Evolutionary conservation across 169 alveolate genomes (phyloP).

Genomic region (Miamiensis avidus): DNA sequence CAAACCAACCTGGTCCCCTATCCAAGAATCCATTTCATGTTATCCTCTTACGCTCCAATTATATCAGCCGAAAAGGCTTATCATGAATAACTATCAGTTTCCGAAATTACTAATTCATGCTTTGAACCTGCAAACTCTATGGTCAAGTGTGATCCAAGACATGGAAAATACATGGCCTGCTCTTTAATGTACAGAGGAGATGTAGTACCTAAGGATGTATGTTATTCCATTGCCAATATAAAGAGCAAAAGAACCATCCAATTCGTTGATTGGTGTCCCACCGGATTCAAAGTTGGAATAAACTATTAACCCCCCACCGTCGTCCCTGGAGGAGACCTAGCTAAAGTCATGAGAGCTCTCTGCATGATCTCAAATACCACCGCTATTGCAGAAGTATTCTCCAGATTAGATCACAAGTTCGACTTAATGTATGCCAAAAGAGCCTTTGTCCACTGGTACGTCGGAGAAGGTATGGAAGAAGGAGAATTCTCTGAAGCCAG

Average conservation of each 20-base stretch:
- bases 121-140: constrained; percentile 74
- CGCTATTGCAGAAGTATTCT: constrained; percentile 67
- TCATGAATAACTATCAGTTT: constrained; percentile 61
- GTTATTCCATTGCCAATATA: constrained; percentile 98
- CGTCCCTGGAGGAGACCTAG: constrained; percentile 51
- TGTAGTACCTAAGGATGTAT: constrained; percentile 93
- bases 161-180: constrained; percentile 78
- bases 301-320: constrained; percentile 99
- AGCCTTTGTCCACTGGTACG: constrained; percentile 82
- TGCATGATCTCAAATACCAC: constrained; percentile 74
- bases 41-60: constrained; percentile 72
- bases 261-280: constrained; percentile 93
- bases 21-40: constrained; percentile 67
- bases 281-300: constrained; percentile 99
- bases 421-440: constrained; percentile 76
- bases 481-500: constrained; percentile 85
- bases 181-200: constrained; percentile 81
- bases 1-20: constrained; percentile 82
- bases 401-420: constrained; percentile 69
- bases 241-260: constrained; percentile 83
- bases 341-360: constrained; percentile 60
- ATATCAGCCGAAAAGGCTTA: constrained; percentile 64
- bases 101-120: constrained; percentile 70
- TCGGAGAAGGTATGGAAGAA: constrained; percentile 82
- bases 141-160: constrained; percentile 76